phyloP scores from a whole-genome alignment of 805 yeast genomes.

The Alloascoidea africana region DNA sequence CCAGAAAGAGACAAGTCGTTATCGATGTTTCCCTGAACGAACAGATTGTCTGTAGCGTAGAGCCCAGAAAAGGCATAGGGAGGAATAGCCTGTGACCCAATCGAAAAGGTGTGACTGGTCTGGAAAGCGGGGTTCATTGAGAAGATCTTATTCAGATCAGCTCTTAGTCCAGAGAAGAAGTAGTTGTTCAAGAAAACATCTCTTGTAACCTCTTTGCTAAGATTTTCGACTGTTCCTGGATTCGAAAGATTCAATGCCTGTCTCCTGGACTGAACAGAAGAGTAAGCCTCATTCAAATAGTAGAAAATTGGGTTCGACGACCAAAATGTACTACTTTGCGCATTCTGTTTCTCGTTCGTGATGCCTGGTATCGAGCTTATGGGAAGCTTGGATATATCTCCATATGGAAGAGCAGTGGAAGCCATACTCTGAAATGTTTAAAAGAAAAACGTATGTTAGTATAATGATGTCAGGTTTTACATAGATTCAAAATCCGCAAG shows the following conservation, averaged over 20 bases:
- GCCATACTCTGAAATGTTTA: conserved; percentile 5
- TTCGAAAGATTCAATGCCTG: conserved; percentile 66
- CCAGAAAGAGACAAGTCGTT: conserved; percentile 76
- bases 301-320: conserved; percentile 72
- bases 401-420: conserved; percentile 11
- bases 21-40: conserved; percentile 87
- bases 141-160: conserved; percentile 88
- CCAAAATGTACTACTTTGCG: conserved; percentile 33
- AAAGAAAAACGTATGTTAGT: neutral
- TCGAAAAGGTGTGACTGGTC: conserved; percentile 82
- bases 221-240: conserved; percentile 92
- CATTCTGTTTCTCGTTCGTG: conserved; percentile 5
- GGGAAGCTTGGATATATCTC: conserved; percentile 12
- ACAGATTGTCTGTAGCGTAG: conserved; percentile 72
- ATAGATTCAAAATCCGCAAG: neutral
- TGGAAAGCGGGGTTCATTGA: conserved; percentile 90
- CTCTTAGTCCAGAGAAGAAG: conserved; percentile 90
- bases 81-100: conserved; percentile 77
- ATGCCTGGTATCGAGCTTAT: conserved; percentile 7
- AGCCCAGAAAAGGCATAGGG: conserved; percentile 85
- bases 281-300: conserved; percentile 63
- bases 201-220: conserved; percentile 84
- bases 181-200: conserved; percentile 86
- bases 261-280: conserved; percentile 62
- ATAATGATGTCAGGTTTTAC: neutral